These are phyloP conservation scores for Fraxinus angustifolia DNA, from an alignment of 305 asterid species.

Conservation along the genomic window DNA sequence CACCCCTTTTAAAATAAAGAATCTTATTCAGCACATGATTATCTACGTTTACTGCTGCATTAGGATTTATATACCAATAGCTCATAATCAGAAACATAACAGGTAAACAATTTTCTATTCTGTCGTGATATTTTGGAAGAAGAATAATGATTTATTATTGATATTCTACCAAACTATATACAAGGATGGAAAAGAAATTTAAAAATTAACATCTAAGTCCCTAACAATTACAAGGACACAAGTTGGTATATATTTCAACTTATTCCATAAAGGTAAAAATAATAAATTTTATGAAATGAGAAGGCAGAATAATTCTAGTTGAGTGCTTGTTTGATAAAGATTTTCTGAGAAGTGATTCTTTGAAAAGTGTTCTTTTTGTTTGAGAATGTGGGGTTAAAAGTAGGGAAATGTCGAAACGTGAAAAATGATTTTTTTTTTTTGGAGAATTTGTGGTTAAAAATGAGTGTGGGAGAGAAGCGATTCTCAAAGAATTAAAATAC, in stretches of 20 bases:
- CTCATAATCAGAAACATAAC: not conserved
- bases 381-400: not conserved
- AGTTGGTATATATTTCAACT: too few relatives aligned
- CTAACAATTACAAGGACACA: too few relatives aligned
- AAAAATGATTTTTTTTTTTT: not conserved
- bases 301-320: not conserved
- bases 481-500: not conserved
- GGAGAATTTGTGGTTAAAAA: not conserved
- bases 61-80: not conserved
- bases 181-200: too few relatives aligned
- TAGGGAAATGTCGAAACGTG: not conserved
- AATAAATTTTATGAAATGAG: not conserved
- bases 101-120: not conserved
- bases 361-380: not conserved
- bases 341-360: not conserved
- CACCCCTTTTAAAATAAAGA: not conserved
- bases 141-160: too few relatives aligned
- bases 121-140: too few relatives aligned
- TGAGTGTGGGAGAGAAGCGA: not conserved
- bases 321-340: not conserved
- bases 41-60: not conserved
- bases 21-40: not conserved
- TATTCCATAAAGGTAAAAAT: not conserved
- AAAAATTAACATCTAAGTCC: too few relatives aligned
- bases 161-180: too few relatives aligned